Evolutionary conservation across 2,329 filamentous ascomycete species (phyloP).

Genomic region (Apiospora hydei): DNA sequence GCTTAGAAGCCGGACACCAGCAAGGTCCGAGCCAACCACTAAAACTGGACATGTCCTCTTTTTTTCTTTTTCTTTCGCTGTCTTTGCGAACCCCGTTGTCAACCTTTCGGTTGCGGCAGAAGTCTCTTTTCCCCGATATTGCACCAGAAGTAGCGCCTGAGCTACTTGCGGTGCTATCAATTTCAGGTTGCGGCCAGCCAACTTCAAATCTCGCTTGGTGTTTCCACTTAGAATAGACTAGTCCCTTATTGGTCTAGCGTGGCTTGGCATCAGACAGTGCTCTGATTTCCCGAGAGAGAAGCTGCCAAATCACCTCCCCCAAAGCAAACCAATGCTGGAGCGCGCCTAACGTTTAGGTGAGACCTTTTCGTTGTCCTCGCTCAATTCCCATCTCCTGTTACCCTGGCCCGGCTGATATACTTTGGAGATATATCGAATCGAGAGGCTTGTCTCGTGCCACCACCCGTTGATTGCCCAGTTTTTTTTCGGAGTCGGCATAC

Average conservation of each 20-base stretch:
- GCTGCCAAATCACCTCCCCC: slow-evolving; percentile 24
- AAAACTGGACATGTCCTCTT: neutral
- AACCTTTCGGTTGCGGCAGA: slow-evolving; percentile 9
- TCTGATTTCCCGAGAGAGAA: slow-evolving; percentile 21
- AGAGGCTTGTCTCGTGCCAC: slow-evolving; percentile 39
- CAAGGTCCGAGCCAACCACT: slow-evolving; percentile 13
- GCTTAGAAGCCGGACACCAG: slow-evolving; percentile 6
- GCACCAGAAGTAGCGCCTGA: neutral
- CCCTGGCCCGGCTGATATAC: slow-evolving; percentile 30
- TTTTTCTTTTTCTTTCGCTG: neutral
- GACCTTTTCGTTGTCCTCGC: slow-evolving; percentile 32
- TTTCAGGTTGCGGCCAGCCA: neutral
- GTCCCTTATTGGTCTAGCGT: neutral
- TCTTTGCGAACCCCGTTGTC: neutral
- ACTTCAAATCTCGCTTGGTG: slow-evolving; percentile 24
- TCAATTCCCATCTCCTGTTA: slow-evolving; percentile 29
- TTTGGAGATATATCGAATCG: slow-evolving; percentile 33
- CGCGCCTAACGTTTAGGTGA: slow-evolving; percentile 39
- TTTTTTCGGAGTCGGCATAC: slow-evolving; percentile 31
- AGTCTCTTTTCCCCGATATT: slow-evolving; percentile 1
- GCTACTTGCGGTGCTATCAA: slow-evolving; percentile 4
- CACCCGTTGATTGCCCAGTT: slow-evolving; percentile 29
- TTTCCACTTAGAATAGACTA: slow-evolving; percentile 13
- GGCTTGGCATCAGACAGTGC: slow-evolving; percentile 7
- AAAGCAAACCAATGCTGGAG: slow-evolving; percentile 30